Evolutionary conservation across 208 protist genomes (phyloP).

Genomic region (Wallacemonas collosoma): DNA sequence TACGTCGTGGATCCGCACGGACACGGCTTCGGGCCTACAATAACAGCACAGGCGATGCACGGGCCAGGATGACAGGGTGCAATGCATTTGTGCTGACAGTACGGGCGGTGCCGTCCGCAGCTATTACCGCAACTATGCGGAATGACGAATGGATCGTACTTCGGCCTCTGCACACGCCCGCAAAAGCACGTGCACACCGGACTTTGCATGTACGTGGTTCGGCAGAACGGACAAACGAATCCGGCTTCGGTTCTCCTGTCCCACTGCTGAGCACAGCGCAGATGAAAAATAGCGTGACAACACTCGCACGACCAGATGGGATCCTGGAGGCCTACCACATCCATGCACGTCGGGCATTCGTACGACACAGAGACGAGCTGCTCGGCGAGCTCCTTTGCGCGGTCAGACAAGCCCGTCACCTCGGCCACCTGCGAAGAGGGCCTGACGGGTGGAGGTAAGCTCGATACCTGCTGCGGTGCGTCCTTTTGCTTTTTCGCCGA

Average conservation of each 20-base stretch:
- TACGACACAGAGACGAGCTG: constrained; percentile 47
- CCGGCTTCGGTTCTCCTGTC: constrained; percentile 22
- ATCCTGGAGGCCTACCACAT: constrained; percentile 49
- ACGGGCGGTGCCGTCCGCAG: constrained; percentile 46
- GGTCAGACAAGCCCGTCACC: constrained; percentile 14
- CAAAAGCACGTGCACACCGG: constrained; percentile 68
- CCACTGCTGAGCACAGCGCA: constrained; percentile 74
- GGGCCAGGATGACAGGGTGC: constrained; percentile 77
- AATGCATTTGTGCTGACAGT: constrained; percentile 58
- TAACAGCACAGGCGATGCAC: constrained; percentile 48
- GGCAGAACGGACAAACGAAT: constrained; percentile 64
- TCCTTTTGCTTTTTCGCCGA: too few species aligned
- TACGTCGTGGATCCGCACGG: constrained; percentile 69
- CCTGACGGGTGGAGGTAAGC: background rate
- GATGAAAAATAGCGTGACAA: constrained; percentile 74
- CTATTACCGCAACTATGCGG: constrained; percentile 80
- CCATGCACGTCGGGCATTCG: constrained; percentile 74
- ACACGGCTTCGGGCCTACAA: constrained; percentile 48
- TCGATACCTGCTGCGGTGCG: background rate
- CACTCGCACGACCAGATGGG: constrained; percentile 55
- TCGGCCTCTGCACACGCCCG: constrained; percentile 54
- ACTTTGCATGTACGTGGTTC: constrained; percentile 26
- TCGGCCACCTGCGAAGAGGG: background rate
- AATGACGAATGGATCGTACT: constrained; percentile 65
- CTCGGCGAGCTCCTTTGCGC: constrained; percentile 38